Base-by-base conservation (phyloP, 2,329 filamentous ascomycete species). In the Clonostachys solani region DNA sequence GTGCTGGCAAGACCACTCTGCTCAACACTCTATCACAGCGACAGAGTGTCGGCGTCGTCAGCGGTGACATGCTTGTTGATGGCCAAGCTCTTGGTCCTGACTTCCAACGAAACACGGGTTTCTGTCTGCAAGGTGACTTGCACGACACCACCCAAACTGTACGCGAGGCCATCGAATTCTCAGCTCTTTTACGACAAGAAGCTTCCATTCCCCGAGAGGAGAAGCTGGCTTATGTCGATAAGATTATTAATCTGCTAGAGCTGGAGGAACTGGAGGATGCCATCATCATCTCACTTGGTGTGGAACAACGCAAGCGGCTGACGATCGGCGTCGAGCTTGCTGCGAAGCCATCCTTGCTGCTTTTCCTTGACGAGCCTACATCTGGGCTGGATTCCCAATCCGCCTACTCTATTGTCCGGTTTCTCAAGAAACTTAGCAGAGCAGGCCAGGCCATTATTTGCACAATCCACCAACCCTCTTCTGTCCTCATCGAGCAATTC, bases 1-100 rank as follows among this genome's bases (percentile, higher is more conserved):
- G 87, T 40, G 89, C 90, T 9, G 90, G 89, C 12, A 95, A 95
- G 67, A 92, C 88, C 0, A 94, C 89, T 0, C 70, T 95, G 0
- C 73, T 95, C 16, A 91, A 94, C 63, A 89, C 86, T 0, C 61
- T 81, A 1, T 83, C 87, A 0, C 87, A 92, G 58, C 80, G 89
- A 4, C 84, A 90, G 60, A 83, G 72, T 15, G 75, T 89, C 72
- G 89, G 88, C 60, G 83, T 88, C 16, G 82, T 92, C 29, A 75
- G 74, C 10, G 88, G 89, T 42, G 81, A 88, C 50, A 89, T 92
- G 76, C 66, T 89, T n/a, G 84, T 91, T 7, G 84, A 91, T 54
- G 87, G 86, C 6, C 75, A 75, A 35, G 77, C 79, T 42, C 78
- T 86, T 19, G 83, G 87, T 48, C 75, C 77, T 16, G 86, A 84